These are phyloP conservation scores for Leonotis leonurus DNA, from an alignment of 257 asterid species.

Conservation along the genomic window DNA sequence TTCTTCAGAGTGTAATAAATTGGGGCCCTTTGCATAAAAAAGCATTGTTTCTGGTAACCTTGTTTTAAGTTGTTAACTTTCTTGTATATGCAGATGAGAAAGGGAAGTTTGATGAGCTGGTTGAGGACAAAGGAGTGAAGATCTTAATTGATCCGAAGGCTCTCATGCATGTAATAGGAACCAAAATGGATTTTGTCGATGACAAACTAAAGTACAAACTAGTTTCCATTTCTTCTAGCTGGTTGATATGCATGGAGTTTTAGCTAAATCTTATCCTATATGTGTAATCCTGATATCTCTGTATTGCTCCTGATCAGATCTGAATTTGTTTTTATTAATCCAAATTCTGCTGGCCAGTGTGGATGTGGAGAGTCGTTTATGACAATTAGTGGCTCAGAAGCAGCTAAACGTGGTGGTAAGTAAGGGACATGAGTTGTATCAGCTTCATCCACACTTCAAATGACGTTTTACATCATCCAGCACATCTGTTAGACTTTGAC, in stretches of 20 bases:
- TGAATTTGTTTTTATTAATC: constrained; percentile 85
- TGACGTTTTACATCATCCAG: not conserved
- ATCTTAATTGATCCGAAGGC: constrained; percentile 59
- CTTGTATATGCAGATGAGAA: constrained; percentile 53
- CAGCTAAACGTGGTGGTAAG: constrained; percentile 50
- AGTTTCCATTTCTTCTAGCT: not conserved
- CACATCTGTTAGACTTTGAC: not conserved
- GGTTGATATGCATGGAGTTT: not conserved
- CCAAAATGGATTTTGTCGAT: constrained; percentile 63
- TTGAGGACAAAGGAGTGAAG: constrained; percentile 68
- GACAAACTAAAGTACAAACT: constrained; percentile 48
- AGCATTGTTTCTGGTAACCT: not conserved
- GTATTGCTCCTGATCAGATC: constrained; percentile 48
- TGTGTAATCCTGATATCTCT: constrained; percentile 12
- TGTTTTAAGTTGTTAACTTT: not conserved
- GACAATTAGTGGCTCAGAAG: constrained; percentile 71
- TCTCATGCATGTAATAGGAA: constrained; percentile 63
- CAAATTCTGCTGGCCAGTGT: constrained; percentile 84
- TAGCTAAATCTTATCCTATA: not conserved
- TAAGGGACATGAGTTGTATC: constrained; percentile 28
- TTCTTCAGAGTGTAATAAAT: not conserved
- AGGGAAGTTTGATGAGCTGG: constrained; percentile 87
- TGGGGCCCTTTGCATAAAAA: not conserved
- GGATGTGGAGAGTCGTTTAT: constrained; percentile 97
- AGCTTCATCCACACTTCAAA: not conserved